These are phyloP conservation scores for Hirschfeldia incana DNA, from an alignment of 345 rosid species.

Conservation along the genomic window DNA sequence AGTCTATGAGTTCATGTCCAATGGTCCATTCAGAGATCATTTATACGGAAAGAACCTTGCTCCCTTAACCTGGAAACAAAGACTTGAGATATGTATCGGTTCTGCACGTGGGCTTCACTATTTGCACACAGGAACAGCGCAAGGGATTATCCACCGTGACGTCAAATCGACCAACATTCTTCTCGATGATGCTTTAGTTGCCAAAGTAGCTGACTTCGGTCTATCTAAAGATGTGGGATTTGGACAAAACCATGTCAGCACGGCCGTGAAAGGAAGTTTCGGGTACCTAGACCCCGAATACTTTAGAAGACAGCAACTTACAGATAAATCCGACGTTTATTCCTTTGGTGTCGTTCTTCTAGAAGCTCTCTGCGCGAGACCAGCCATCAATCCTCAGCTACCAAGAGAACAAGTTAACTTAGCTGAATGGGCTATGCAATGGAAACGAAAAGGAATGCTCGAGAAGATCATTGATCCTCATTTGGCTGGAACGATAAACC, in stretches of 20 bases:
- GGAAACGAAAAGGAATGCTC: conserved; percentile 49
- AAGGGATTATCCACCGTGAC: conserved; percentile 86
- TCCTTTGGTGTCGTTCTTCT: conserved; percentile 70
- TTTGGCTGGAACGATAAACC: conserved; percentile 51
- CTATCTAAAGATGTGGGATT: conserved; percentile 72
- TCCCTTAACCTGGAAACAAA: conserved; percentile 69
- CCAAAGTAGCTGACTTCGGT: conserved; percentile 83
- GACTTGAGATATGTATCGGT: conserved; percentile 78
- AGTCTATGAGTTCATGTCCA: conserved; percentile 82
- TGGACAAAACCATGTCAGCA: conserved; percentile 67
- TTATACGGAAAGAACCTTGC: conserved; percentile 68
- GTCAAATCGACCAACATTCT: conserved; percentile 81
- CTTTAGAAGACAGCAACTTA: conserved; percentile 65
- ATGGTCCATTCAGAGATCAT: conserved; percentile 79
- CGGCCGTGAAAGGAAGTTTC: conserved; percentile 54
- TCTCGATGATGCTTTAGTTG: conserved; percentile 74
- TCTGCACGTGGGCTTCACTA: conserved; percentile 84
- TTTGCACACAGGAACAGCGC: conserved; percentile 87
- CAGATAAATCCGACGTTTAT: conserved; percentile 67
- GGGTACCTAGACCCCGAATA: conserved; percentile 72
- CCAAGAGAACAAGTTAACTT: conserved; percentile 73
- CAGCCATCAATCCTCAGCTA: conserved; percentile 58
- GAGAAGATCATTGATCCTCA: conserved; percentile 54
- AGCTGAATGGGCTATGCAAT: conserved; percentile 71
- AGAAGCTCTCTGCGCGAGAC: conserved; percentile 66